Conservation (phyloP, 2,329 filamentous ascomycete species). For the Fusarium pseudograminearum region DNA sequence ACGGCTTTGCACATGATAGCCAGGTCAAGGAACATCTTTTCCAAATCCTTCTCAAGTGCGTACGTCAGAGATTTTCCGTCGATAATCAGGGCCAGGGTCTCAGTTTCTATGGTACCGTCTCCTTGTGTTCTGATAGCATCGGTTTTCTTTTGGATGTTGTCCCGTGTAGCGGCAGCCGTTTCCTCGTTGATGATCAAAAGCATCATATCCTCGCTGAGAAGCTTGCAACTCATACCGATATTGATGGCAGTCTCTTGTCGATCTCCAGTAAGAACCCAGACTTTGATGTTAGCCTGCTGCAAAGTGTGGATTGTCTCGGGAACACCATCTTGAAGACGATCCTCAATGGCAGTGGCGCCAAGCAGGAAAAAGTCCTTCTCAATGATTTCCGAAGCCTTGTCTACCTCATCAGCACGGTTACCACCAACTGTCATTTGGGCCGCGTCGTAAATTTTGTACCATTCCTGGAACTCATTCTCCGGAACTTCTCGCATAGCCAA, state of each 20-base stretch:
- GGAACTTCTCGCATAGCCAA: slow-evolving; percentile 93
- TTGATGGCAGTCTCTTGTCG: slow-evolving; percentile 99
- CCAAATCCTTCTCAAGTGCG: slow-evolving; percentile 91
- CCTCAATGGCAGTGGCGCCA: slow-evolving; percentile 96
- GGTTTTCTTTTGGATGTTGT: slow-evolving; percentile 93
- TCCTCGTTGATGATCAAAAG: slow-evolving; percentile 97
- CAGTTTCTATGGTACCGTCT: slow-evolving; percentile 80
- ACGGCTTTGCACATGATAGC: slow-evolving; percentile 99
- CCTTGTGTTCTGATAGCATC: slow-evolving; percentile 89
- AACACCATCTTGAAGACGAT: slow-evolving; percentile 95
- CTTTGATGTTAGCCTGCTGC: slow-evolving; percentile 96
- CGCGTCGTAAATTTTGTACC: slow-evolving; percentile 86
- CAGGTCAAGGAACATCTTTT: slow-evolving; percentile 92
- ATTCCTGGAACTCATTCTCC: slow-evolving; percentile 88
- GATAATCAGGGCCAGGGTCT: slow-evolving; percentile 91
- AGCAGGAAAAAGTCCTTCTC: slow-evolving; percentile 92
- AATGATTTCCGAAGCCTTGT: slow-evolving; percentile 96
- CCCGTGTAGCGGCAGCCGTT: slow-evolving; percentile 78
- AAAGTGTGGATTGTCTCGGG: slow-evolving; percentile 98
- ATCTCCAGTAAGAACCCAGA: slow-evolving; percentile 98
- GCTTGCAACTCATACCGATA: slow-evolving; percentile 99
- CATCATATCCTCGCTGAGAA: slow-evolving; percentile 99
- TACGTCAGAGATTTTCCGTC: slow-evolving; percentile 96
- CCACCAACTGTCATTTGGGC: slow-evolving; percentile 91
- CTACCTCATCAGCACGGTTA: slow-evolving; percentile 91